phyloP scores from a whole-genome alignment of 208 protist species.

The Leishmania lainsoni region DNA sequence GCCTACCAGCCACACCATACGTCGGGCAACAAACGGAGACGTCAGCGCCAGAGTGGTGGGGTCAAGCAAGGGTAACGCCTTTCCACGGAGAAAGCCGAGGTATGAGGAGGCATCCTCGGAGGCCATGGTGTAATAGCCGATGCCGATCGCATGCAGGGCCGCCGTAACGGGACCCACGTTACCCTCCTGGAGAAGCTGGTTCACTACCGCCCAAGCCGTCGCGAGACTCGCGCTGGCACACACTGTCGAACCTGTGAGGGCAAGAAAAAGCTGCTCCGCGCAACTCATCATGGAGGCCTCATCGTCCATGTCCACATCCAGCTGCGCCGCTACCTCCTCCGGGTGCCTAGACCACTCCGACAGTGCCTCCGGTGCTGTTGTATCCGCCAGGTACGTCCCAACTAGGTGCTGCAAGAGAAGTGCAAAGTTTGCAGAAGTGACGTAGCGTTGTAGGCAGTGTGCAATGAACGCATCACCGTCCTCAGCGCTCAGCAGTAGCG shows the following conservation, averaged over 20 bases:
- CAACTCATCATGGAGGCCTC: slow-evolving; percentile 45
- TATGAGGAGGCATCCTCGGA: slow-evolving; percentile 39
- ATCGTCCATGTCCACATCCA: slow-evolving; percentile 63
- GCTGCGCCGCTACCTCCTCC: slow-evolving; percentile 49
- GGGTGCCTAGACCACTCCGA: slow-evolving; percentile 52
- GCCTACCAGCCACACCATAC: slow-evolving; percentile 83
- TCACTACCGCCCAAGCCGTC: slow-evolving; percentile 56
- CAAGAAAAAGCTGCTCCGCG: slow-evolving; percentile 78
- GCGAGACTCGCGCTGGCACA: slow-evolving; percentile 29
- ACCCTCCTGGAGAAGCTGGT: slow-evolving; percentile 49
- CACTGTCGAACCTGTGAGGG: slow-evolving; percentile 63
- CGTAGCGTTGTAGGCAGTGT: slow-evolving; percentile 25
- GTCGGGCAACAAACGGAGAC: slow-evolving; percentile 66
- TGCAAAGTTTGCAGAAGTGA: slow-evolving; percentile 11
- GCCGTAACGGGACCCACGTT: slow-evolving; percentile 50
- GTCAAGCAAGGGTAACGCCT: slow-evolving; percentile 71
- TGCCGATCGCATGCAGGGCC: slow-evolving; percentile 81
- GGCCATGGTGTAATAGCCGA: slow-evolving; percentile 86
- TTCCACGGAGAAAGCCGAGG: slow-evolving; percentile 49
- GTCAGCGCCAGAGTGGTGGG: slow-evolving; percentile 12
- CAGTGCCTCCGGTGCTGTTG: slow-evolving; percentile 24
- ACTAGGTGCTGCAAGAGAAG: slow-evolving; percentile 48
- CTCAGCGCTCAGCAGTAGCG: slow-evolving; percentile 41
- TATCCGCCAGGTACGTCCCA: slow-evolving; percentile 60
- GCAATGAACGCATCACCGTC: slow-evolving; percentile 55